phyloP scores from a whole-genome alignment of 345 rosid species.

The Litchi chinensis region DNA sequence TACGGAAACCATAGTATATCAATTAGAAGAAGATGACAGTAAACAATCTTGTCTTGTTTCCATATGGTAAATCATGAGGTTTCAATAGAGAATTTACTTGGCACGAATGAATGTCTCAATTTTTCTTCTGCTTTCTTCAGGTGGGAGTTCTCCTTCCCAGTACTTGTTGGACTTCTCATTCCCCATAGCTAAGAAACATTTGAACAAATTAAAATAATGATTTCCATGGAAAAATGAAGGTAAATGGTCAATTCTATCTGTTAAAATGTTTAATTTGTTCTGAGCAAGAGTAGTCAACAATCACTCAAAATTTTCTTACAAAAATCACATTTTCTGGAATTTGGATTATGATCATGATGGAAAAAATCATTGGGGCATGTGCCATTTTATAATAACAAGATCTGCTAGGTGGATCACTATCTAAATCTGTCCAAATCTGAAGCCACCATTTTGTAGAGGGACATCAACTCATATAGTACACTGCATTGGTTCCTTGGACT shows the following conservation, averaged over 20 bases:
- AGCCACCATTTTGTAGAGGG: background rate
- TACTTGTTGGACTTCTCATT: conserved; percentile 50
- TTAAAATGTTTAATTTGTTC: background rate
- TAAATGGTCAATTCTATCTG: background rate
- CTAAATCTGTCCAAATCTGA: too few species aligned
- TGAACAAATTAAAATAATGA: conserved; percentile 7
- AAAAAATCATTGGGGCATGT: too few species aligned
- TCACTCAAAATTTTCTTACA: background rate
- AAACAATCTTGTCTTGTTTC: background rate
- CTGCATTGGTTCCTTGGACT: background rate
- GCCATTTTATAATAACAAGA: too few species aligned
- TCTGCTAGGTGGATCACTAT: too few species aligned
- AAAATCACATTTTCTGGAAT: background rate
- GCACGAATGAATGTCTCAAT: conserved; percentile 50
- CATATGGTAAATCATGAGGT: background rate
- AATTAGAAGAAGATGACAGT: background rate
- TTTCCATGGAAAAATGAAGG: background rate
- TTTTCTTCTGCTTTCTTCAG: conserved; percentile 43
- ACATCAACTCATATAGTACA: background rate
- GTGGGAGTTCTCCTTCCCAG: conserved; percentile 65
- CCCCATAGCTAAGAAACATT: conserved; percentile 46
- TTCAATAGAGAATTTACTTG: conserved; percentile 36
- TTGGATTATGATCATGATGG: background rate
- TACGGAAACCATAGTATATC: conserved; percentile 19
- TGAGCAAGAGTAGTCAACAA: background rate